Evolutionary conservation across 2,329 filamentous ascomycete species (phyloP).

Genomic region (Davidsoniella virescens): DNA sequence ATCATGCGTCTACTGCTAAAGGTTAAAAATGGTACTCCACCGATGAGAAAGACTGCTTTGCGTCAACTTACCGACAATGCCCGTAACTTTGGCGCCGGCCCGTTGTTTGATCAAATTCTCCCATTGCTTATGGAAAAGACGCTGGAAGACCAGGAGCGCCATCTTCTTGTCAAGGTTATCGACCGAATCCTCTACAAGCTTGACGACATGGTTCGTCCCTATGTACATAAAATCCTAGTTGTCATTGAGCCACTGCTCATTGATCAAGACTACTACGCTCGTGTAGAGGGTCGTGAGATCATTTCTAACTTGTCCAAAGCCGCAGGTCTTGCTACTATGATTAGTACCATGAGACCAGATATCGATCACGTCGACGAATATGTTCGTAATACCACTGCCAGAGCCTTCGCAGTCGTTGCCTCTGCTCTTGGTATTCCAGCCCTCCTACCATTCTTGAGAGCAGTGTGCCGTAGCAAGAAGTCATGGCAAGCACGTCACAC

Average conservation of each 20-base stretch:
- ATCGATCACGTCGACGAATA: slow-evolving; percentile 98
- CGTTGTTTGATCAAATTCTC: slow-evolving; percentile 93
- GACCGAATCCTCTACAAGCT: slow-evolving; percentile 97
- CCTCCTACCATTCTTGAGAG: slow-evolving; percentile 81
- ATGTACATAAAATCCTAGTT: slow-evolving; percentile 94
- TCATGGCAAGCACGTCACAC: slow-evolving; percentile 97
- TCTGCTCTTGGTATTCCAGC: slow-evolving; percentile 92
- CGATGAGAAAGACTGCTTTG: slow-evolving; percentile 95
- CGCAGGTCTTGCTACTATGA: slow-evolving; percentile 94
- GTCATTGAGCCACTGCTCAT: slow-evolving; percentile 98
- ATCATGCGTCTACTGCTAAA: slow-evolving; percentile 95
- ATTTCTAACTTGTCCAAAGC: slow-evolving; percentile 97
- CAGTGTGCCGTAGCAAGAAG: slow-evolving; percentile 95
- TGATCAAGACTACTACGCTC: slow-evolving; percentile 97
- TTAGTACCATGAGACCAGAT: slow-evolving; percentile 96
- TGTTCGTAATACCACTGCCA: slow-evolving; percentile 89
- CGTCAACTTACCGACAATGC: slow-evolving; percentile 97
- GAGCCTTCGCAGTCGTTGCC: slow-evolving; percentile 93
- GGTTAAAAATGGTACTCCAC: slow-evolving; percentile 97
- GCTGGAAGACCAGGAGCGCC: slow-evolving; percentile 91
- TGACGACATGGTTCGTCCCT: slow-evolving; percentile 88
- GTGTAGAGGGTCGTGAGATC: slow-evolving; percentile 94
- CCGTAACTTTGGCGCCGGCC: slow-evolving; percentile 81
- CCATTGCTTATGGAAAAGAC: slow-evolving; percentile 97
- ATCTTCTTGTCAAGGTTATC: slow-evolving; percentile 96